phyloP scores from a whole-genome alignment of 345 rosid genomes.

The Brassica rapa region DNA sequence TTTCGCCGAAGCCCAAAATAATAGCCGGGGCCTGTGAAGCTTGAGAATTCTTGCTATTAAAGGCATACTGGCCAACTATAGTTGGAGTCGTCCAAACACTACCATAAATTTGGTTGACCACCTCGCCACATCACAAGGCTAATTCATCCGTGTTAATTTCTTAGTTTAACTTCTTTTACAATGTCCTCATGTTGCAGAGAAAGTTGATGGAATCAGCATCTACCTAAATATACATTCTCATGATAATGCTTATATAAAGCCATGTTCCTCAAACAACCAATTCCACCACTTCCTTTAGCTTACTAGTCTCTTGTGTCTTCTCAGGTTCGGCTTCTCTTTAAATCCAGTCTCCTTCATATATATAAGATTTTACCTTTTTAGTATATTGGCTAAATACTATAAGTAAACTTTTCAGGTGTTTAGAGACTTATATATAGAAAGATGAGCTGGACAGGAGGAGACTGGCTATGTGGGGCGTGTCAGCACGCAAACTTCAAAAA shows the following conservation, averaged over 20 bases:
- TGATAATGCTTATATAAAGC: constrained; percentile 33
- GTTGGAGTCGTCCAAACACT: not conserved
- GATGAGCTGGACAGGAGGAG: constrained; percentile 89
- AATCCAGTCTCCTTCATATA: not conserved
- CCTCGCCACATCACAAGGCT: not conserved
- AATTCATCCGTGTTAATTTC: not conserved
- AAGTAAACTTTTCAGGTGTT: constrained; percentile 23
- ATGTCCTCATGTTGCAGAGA: constrained; percentile 30
- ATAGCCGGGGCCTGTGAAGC: not conserved
- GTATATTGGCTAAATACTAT: constrained; percentile 5
- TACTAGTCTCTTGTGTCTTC: constrained; percentile 15
- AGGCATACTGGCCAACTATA: not conserved
- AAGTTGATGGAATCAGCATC: constrained; percentile 42
- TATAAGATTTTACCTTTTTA: constrained; percentile 7
- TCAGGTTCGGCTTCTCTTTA: constrained; percentile 17
- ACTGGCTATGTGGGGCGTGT: constrained; percentile 83
- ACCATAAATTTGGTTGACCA: not conserved
- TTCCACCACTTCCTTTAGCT: constrained; percentile 30
- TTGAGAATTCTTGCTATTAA: not conserved
- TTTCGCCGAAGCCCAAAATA: not conserved
- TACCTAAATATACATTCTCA: constrained; percentile 29
- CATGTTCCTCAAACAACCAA: constrained; percentile 35
- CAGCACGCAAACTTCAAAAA: constrained; percentile 76
- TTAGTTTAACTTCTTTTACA: constrained; percentile 4
- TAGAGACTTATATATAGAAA: constrained; percentile 2